A percentile compares a stretch with the other conserved stretches of the same genome.
Conservation (phyloP, 345 rosid genomes). For the Hibiscus tridactylites region DNA sequence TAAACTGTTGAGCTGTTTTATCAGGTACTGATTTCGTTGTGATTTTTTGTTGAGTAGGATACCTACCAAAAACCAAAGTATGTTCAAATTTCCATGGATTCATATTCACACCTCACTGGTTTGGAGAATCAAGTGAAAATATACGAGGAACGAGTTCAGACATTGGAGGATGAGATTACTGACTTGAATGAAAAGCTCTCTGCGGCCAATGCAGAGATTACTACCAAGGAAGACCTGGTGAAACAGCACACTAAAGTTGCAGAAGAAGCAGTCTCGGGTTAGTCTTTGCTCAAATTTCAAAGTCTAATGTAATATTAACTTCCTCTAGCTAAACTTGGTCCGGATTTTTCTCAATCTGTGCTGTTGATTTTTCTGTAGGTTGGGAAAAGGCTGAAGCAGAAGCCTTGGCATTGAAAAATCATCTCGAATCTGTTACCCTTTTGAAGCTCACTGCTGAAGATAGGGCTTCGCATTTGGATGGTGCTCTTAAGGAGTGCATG, state of each 20-base stretch:
- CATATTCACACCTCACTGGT: conserved; percentile 61
- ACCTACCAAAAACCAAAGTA: conserved; percentile 60
- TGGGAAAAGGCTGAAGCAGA: conserved; percentile 99
- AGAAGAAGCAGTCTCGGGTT: conserved; percentile 97
- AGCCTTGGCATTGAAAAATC: conserved; percentile 75
- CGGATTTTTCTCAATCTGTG: neutral
- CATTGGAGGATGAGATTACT: conserved; percentile 61
- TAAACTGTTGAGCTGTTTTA: neutral
- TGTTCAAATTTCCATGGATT: conserved; percentile 85
- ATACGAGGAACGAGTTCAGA: conserved; percentile 49
- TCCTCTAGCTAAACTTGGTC: neutral
- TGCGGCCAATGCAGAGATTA: conserved; percentile 58
- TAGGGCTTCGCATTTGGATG: conserved; percentile 79
- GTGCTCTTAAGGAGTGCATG: conserved; percentile 97
- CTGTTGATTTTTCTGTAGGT: conserved; percentile 36
- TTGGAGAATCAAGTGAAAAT: conserved; percentile 62
- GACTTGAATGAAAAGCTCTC: conserved; percentile 68
- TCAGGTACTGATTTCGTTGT: neutral
- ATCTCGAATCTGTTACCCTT: conserved; percentile 74
- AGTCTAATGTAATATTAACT: neutral
- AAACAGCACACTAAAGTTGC: conserved; percentile 98
- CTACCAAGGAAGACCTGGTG: conserved; percentile 70
- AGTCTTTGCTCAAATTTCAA: neutral
- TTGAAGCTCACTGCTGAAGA: conserved; percentile 87
- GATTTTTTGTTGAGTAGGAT: conserved; percentile 39